Evolutionary conservation across 148 eudicot species (phyloP), one percentile per base, ranked within the genome.

Genomic region (Agrostemma githago): DNA sequence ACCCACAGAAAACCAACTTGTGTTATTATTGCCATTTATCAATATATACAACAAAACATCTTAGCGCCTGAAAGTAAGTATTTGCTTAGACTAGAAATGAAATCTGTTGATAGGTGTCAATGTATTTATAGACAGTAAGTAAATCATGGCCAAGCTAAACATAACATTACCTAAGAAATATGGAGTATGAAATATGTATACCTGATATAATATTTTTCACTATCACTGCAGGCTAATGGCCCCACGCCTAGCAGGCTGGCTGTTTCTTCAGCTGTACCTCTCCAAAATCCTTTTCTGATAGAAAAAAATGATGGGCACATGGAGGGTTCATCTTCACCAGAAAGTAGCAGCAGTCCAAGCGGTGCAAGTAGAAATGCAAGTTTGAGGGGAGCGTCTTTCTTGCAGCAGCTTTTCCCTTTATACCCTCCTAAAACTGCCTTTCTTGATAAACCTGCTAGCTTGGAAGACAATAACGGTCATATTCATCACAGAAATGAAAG

Each of bases 331-430:
- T 69, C 78, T 73, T 84, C 96, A 62, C 86, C 90, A 58, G 86
- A 88, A 62, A 79, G 82, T 6, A 80, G 69, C 21, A 87, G 75
- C 15, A 77, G 78, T 58, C 69, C 81, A 68, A 85, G 81, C 72
- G 83, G 80, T 76, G 87, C 83, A 56, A 83, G 88, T 3, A 91
- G 85, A 43, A 80, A 72, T 43, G 72, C 78, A 54, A 89, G 92
- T 82, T 83, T 85, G 58, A 88, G 71, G 4, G 96, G 93, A 41
- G 81, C 84, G 62, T 74, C 87, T 59, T 89, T 91, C 83, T 79
- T 91, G 88, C 96, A 92, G 70, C 78, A 85, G 66, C 91, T 88
- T 40, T 93, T 91, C 74, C 98, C 98, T 5, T 74, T 89, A 65
- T 70, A 86, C 56, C 71, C 86, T 14, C 84, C 89, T 15, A 77